These are phyloP conservation scores for Fusarium sp. DNA, from an alignment of 2,329 filamentous ascomycete genomes.

Conservation along the genomic window DNA sequence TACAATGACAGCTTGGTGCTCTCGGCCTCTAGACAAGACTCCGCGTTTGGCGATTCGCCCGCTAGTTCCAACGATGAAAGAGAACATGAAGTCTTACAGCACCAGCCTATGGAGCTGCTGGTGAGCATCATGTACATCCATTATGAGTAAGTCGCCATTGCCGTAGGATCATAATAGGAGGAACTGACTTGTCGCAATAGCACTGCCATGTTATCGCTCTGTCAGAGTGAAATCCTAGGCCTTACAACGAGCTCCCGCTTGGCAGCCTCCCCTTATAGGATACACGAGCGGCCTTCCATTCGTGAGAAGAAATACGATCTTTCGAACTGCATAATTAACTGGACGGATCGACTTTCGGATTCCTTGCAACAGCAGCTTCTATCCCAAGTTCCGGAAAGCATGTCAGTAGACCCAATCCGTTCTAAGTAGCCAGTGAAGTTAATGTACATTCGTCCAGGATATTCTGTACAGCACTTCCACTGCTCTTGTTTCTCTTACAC, in stretches of 20 bases:
- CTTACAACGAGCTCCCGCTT: background rate
- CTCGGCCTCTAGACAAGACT: background rate
- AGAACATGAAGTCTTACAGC: background rate
- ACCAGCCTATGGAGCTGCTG: background rate
- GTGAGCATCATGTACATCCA: background rate
- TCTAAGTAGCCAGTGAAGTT: background rate
- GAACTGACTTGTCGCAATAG: background rate
- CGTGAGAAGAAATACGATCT: background rate
- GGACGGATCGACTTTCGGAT: background rate
- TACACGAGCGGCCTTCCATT: background rate
- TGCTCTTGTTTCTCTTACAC: background rate
- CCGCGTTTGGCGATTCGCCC: background rate
- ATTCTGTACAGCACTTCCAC: background rate
- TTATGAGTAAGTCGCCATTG: background rate
- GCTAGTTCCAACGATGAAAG: background rate
- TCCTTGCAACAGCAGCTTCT: background rate
- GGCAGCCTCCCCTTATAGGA: background rate
- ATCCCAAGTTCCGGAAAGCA: background rate
- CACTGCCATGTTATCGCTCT: background rate
- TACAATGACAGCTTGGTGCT: background rate
- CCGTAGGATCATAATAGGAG: too few species aligned
- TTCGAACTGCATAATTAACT: background rate
- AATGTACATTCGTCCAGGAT: background rate
- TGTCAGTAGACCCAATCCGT: background rate
- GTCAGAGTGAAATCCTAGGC: background rate